Base-by-base conservation (phyloP, 2,329 filamentous ascomycete genomes). In the Sordariomycetes sp. region DNA sequence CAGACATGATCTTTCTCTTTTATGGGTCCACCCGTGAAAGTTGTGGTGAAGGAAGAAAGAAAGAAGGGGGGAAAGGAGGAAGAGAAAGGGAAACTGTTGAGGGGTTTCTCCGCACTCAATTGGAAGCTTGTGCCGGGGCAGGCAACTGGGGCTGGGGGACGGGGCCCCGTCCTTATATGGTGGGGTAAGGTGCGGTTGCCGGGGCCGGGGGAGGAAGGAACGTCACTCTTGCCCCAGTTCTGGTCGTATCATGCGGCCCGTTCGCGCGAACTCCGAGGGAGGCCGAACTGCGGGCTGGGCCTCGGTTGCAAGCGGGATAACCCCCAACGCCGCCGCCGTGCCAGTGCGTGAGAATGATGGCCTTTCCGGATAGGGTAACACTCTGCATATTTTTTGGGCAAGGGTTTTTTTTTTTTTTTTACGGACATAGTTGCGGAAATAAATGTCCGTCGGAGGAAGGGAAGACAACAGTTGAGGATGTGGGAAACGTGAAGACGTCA, bases 1-100 rank as follows among this genome's bases (percentile, higher is more conserved):
- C 74, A 69, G 78, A 80, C 78, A 81, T 81, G 66, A 62, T 66
- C 22, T 24, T 50, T 17, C 39, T 45, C n/a, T 45, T 39, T 12
- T 7, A 13, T 45, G n/a, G 15, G 15, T 45, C 39, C 15, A 6
- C n/a, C 6, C 39, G 39, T 15, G n/a, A 45, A 45, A 17, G 15
- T 15, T 45, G 39, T 2, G 39, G 17, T 13, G 6, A 45, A 45
- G 15, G 36, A n/a, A 32, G 28, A 8, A 32, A 32, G 28, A 32
- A 8, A 8, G 8, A 32, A 32, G 28, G 28, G 8, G 28, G 28
- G 8, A 32, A 32, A 32, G 28, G 8, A 8, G 3, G 8, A 32
- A 8, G 28, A 8, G 28, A 32, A 32, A 32, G 28, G 3, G 4
- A 32, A 32, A 32, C 28, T 32, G 28, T 32, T 32, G 22, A 24